Conservation (phyloP, 2,329 filamentous ascomycete species). For the Alternaria hordeiaustralica region DNA sequence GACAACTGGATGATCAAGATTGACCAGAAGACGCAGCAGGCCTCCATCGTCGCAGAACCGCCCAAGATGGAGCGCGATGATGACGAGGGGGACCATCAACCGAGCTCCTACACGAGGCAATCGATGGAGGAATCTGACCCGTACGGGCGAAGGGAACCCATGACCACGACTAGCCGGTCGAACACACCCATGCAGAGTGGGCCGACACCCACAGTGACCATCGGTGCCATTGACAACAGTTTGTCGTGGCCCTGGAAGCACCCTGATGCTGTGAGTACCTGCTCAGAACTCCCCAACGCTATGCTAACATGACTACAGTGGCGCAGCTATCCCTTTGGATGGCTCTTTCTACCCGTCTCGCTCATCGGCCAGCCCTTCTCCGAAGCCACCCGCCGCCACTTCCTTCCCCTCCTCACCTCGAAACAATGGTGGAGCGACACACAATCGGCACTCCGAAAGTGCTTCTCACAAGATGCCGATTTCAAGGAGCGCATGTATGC, state of each 20-base stretch:
- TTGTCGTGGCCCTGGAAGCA: conserved; percentile 99
- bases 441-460: conserved; percentile 79
- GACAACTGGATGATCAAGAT: conserved; percentile 99
- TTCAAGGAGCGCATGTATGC: conserved; percentile 99
- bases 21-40: conserved; percentile 81
- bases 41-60: conserved; percentile 85
- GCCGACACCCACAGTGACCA: conserved; percentile 67
- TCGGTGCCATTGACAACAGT: conserved; percentile 97
- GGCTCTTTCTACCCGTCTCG: conserved; percentile 96
- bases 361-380: conserved; percentile 97
- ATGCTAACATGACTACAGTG: conserved; percentile 54
- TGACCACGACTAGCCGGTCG: conserved; percentile 73
- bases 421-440: conserved; percentile 98
- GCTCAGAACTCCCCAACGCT: not conserved
- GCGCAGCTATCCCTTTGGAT: conserved; percentile 94
- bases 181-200: conserved; percentile 61
- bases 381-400: conserved; percentile 90
- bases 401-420: conserved; percentile 92
- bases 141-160: conserved; percentile 81
- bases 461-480: conserved; percentile 91
- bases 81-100: conserved; percentile 48
- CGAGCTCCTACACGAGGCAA: conserved; percentile 64
- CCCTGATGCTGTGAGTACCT: conserved; percentile 75
- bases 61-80: conserved; percentile 65
- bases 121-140: conserved; percentile 66